phyloP scores from a whole-genome alignment of 208 protist species.

The Trichomonas tenax region DNA sequence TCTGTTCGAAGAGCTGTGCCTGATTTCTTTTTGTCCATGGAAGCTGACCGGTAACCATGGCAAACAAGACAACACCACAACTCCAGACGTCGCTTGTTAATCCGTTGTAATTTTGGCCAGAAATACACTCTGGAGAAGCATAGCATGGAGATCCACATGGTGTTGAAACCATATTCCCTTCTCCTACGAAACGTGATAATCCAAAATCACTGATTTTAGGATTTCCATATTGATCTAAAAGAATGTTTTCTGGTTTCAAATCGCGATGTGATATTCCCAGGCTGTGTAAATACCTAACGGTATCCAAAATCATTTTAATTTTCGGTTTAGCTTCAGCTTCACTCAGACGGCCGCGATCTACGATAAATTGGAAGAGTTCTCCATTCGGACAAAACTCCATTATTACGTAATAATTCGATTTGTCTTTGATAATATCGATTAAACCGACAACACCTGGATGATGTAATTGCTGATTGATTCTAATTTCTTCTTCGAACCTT shows the following conservation, averaged over 20 bases:
- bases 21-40: background rate
- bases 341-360: background rate
- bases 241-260: background rate
- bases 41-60: background rate
- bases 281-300: background rate
- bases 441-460: background rate
- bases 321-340: background rate
- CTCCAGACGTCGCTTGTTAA: background rate
- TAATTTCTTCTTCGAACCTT: background rate
- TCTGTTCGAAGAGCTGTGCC: background rate
- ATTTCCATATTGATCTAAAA: background rate
- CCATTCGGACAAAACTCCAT: slow-evolving; percentile 1
- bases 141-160: background rate
- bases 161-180: background rate
- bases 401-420: background rate
- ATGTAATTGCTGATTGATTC: background rate
- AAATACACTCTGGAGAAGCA: background rate
- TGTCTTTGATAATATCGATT: background rate
- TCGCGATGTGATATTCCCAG: background rate
- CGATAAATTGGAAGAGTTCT: background rate
- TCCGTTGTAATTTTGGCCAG: background rate
- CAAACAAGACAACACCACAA: background rate
- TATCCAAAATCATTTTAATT: background rate
- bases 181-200: background rate
- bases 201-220: background rate